phyloP scores from a whole-genome alignment of 2,329 filamentous ascomycete genomes.

The Teratosphaeria gauchensis region DNA sequence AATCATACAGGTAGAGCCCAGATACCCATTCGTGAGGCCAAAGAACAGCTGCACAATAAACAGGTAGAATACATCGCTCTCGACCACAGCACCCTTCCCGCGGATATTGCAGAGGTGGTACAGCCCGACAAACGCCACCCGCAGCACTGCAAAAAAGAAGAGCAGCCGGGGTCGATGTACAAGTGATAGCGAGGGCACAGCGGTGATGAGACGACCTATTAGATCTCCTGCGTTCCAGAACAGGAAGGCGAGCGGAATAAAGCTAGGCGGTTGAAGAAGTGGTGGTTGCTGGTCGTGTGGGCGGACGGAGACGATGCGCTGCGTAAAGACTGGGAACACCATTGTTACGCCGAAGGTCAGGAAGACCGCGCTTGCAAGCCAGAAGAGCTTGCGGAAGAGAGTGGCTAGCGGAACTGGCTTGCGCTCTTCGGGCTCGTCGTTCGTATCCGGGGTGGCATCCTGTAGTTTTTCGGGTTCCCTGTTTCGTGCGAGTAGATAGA shows the following conservation, averaged over 20 bases:
- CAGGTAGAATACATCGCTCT: conserved; percentile 82
- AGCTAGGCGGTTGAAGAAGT: conserved; percentile 58
- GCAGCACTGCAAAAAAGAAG: conserved; percentile 56
- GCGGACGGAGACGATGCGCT: conserved; percentile 35
- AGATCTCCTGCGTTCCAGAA: conserved; percentile 91
- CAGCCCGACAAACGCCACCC: conserved; percentile 66
- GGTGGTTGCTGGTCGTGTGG: conserved; percentile 37
- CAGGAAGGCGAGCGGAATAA: conserved; percentile 83
- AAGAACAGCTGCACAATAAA: conserved; percentile 73
- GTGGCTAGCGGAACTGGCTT: conserved; percentile 50
- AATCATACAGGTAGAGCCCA: conserved; percentile 88
- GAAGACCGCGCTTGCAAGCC: conserved; percentile 67
- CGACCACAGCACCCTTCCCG: conserved; percentile 61
- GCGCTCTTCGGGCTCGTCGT: conserved; percentile 23
- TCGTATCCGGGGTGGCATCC: conserved; percentile 3
- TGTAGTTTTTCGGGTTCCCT: conserved; percentile 10
- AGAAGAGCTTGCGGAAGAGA: conserved; percentile 69
- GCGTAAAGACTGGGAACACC: conserved; percentile 90
- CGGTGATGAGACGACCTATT: conserved; percentile 60
- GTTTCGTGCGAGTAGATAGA: conserved; percentile 52
- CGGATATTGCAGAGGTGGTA: conserved; percentile 86
- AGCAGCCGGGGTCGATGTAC: conserved; percentile 55
- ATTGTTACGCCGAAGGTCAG: conserved; percentile 78
- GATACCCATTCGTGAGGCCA: conserved; percentile 76
- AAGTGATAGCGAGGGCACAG: conserved; percentile 46